These are phyloP conservation scores for Cyberlindnera lachancei DNA, from an alignment of 805 yeast genomes.

Conservation along the genomic window DNA sequence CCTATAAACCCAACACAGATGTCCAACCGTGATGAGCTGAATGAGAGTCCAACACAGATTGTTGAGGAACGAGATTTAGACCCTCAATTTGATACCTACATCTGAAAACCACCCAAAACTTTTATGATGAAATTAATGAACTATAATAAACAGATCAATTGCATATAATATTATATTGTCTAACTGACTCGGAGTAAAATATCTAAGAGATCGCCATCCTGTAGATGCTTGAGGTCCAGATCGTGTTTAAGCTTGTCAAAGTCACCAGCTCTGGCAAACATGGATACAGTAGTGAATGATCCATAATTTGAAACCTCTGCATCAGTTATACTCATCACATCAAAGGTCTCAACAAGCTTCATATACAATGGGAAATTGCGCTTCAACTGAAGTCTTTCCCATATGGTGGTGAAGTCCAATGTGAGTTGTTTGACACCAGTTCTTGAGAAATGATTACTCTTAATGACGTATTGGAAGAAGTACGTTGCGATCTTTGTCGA, in stretches of 20 bases:
- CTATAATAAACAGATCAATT: not conserved
- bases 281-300: constrained; percentile 16
- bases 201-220: constrained; percentile 29
- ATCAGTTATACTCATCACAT: constrained; percentile 24
- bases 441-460: constrained; percentile 28
- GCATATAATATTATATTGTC: constrained; percentile 7
- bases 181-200: constrained; percentile 26
- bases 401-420: constrained; percentile 25
- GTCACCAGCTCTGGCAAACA: constrained; percentile 24
- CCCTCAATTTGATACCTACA: not conserved
- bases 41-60: not conserved
- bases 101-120: no score
- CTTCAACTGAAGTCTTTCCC: constrained; percentile 20
- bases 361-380: constrained; percentile 13
- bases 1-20: constrained; percentile 4
- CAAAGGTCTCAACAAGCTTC: constrained; percentile 17
- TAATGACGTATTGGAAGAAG: constrained; percentile 28
- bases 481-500: constrained; percentile 24
- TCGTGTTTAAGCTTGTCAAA: constrained; percentile 21
- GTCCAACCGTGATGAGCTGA: constrained; percentile 1
- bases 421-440: constrained; percentile 27
- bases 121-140: no score
- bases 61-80: constrained; percentile 1
- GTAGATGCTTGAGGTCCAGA: constrained; percentile 15
- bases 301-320: constrained; percentile 11